Percentiles rank a stretch among this genome's conserved stretches.
Evolutionary conservation across 306 rosid species (phyloP).

Genomic region (Bauhinia variegata): DNA sequence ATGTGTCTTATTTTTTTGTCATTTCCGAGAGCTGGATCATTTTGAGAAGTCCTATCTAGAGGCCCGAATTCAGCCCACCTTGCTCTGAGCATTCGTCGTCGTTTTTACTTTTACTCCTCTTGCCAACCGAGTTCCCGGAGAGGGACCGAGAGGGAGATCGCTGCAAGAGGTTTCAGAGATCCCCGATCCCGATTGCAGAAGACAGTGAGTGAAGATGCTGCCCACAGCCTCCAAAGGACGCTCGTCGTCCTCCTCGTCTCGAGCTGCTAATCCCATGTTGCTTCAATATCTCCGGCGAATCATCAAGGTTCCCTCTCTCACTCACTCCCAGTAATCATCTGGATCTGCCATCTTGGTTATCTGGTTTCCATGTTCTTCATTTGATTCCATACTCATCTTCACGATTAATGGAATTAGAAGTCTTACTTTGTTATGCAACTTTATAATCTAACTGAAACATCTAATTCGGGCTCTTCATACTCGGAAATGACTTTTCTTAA

Average conservation of each 20-base stretch:
- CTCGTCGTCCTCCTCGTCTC: slow-evolving; percentile 83
- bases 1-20: too few relatives aligned
- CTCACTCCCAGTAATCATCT: not conserved
- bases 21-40: not conserved
- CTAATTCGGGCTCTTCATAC: slow-evolving; percentile 8
- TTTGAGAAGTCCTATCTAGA: not conserved
- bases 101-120: slow-evolving; percentile 39
- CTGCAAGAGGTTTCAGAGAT: slow-evolving; percentile 40
- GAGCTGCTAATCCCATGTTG: slow-evolving; percentile 80
- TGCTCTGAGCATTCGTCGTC: not conserved
- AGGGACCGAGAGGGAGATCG: slow-evolving; percentile 29
- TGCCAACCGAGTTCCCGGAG: slow-evolving; percentile 38
- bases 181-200: slow-evolving; percentile 47
- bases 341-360: slow-evolving; percentile 53
- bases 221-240: slow-evolving; percentile 89
- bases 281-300: slow-evolving; percentile 90
- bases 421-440: not conserved
- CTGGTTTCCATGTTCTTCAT: not conserved
- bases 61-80: not conserved
- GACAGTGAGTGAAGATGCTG: slow-evolving; percentile 62
- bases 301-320: slow-evolving; percentile 71
- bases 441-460: slow-evolving; percentile 14
- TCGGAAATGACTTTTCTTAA: not conserved
- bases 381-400: slow-evolving; percentile 5
- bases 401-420: not conserved